Evolutionary conservation across 805 yeast genomes (phyloP), one percentile per base, ranked within the genome.

Genomic region (Kurtzmaniella cleridarum): DNA sequence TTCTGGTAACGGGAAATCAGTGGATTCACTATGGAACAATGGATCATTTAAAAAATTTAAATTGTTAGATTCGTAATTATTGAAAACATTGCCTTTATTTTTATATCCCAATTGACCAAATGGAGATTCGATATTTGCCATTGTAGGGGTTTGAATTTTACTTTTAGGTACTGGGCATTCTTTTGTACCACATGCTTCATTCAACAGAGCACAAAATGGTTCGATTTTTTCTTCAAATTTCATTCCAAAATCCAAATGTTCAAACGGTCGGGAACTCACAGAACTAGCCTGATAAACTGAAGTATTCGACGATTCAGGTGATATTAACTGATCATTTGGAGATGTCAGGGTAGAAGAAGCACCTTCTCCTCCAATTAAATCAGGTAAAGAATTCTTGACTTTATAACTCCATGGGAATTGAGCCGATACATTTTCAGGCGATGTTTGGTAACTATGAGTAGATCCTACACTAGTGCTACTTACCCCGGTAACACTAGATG

Each of bases 121-220:
- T 15, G 36, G 36, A 17, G 35, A 32, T 12, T 36, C 30, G 24
- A 32, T 7, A 14, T 14, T 14, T 27, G n/a, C 18, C 15, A 41
- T 27, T 12, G 43, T 35, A 6, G 38, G 32, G 23, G 35, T 30
- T 34, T 10, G 40, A 43, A 35, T 46, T 36, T 55, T 52, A 39
- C 43, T 59, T 43, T 65, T 63, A 2, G 96, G 95, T 3, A 81
- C 56, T 3, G 93, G 95, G 46, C 75, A 62, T 12, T 71, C 71
- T 50, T 70, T 79, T 5, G 81, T 80, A 13, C 96, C 97, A 61
- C 97, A 90, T 1, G 89, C 97, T 57, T 79, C 73, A 44, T 77
- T 75, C 54, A 91, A 71, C 49, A 80, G 77, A 18, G 75, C 75
- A 55, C 98, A 91, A 56, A 91, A 91, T 23, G 76, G 78, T 42